phyloP scores from a whole-genome alignment of 768 basidiomycete genomes.

The Candolleomyces eurysporus region DNA sequence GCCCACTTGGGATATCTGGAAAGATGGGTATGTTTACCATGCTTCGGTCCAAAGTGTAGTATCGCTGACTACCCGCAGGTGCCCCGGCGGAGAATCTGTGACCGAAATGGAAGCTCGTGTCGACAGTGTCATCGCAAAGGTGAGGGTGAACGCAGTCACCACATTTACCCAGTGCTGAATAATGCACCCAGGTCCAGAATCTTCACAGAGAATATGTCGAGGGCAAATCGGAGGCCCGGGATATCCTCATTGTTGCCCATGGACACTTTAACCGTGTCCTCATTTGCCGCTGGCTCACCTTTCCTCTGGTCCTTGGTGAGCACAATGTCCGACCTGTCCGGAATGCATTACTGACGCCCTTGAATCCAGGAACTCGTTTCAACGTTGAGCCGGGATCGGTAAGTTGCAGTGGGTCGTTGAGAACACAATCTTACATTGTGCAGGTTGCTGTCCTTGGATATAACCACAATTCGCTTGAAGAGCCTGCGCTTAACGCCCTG shows the following conservation, averaged over 20 bases:
- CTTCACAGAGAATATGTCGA: conserved; percentile 71
- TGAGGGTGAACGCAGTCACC: conserved; percentile 19
- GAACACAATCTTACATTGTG: conserved; percentile 5
- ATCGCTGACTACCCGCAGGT: conserved; percentile 43
- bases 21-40: conserved; percentile 57
- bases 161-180: no score
- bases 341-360: neutral
- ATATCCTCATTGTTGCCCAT: conserved; percentile 89
- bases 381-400: conserved; percentile 85
- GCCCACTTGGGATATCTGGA: conserved; percentile 79
- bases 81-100: conserved; percentile 84
- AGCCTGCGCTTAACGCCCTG: conserved; percentile 74
- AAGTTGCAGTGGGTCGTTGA: conserved; percentile 20
- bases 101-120: conserved; percentile 78
- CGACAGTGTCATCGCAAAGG: conserved; percentile 72
- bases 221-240: conserved; percentile 62
- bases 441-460: conserved; percentile 82
- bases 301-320: conserved; percentile 28
- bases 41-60: neutral
- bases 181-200: conserved; percentile 54
- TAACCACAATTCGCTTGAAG: conserved; percentile 75
- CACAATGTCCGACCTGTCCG: neutral
- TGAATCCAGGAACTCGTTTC: conserved; percentile 33
- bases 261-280: conserved; percentile 49
- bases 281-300: conserved; percentile 28